Evolutionary conservation across 306 rosid genomes (phyloP).

Genomic region (Lathyrus tuberosus): DNA sequence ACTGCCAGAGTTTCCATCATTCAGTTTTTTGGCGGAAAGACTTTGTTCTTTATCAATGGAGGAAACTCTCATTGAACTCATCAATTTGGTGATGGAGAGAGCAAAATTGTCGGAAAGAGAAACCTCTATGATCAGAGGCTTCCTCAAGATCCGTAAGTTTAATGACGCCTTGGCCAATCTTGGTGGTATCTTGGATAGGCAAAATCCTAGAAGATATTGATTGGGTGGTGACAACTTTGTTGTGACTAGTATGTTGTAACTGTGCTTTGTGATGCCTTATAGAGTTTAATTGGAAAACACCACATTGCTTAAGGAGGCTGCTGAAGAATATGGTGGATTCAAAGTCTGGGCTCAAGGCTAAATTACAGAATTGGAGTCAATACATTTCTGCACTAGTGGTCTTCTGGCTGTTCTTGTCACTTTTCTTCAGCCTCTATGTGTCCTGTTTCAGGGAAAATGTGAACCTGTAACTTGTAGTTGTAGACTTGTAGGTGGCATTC

Average conservation of each 20-base stretch:
- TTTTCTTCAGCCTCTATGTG: slow-evolving; percentile 16
- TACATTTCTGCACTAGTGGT: slow-evolving; percentile 18
- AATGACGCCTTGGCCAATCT: slow-evolving; percentile 81
- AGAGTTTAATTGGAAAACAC: slow-evolving; percentile 18
- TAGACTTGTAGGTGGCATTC: slow-evolving; percentile 27
- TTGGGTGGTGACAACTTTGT: slow-evolving; percentile 40
- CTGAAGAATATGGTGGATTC: slow-evolving; percentile 19
- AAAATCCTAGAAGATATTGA: slow-evolving; percentile 49
- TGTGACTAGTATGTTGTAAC: slow-evolving; percentile 24
- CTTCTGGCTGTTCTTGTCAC: slow-evolving; percentile 22
- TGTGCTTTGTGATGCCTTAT: slow-evolving; percentile 17
- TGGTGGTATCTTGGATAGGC: slow-evolving; percentile 64
- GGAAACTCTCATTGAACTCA: slow-evolving; percentile 66
- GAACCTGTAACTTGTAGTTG: slow-evolving; percentile 31
- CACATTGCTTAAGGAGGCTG: slow-evolving; percentile 2
- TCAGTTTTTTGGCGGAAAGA: slow-evolving; percentile 79
- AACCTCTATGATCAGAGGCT: slow-evolving; percentile 69
- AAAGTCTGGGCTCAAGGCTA: slow-evolving; percentile 14
- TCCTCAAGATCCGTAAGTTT: slow-evolving; percentile 75
- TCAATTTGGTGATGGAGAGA: slow-evolving; percentile 72
- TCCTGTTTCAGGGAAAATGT: slow-evolving; percentile 29
- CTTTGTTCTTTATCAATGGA: slow-evolving; percentile 86
- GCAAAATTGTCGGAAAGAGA: slow-evolving; percentile 62
- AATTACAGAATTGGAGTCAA: slow-evolving; percentile 16
- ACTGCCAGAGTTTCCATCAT: slow-evolving; percentile 71